Evolutionary conservation across 495 filamentous ascomycete genomes (phyloP), one percentile per base, ranked within the genome.

Genomic region (Penicillium chermesinum): DNA sequence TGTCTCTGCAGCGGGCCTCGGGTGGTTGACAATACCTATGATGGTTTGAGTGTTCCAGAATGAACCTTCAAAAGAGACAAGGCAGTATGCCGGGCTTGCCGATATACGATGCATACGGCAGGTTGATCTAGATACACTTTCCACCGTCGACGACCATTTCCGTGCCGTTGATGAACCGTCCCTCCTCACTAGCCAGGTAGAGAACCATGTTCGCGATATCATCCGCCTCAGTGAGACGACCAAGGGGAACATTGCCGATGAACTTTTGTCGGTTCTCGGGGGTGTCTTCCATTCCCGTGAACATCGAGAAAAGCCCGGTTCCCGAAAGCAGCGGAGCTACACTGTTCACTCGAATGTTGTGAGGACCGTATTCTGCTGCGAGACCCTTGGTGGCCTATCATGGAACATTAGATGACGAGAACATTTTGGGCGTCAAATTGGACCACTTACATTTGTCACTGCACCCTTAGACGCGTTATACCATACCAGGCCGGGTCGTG

Each of bases 381-480:
- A 87, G 76, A 37, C 82, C 76, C 71, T 85, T 80, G 8, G 76
- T 82, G 34, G 77, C 76, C 75, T 79, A 46, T 10, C 10, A 15
- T 12, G 38, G 38, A 35, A 14, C 3, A 17, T 35, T 4, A 41
- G n/a, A 5, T 32, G 13, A 2, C 36, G 19, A 19, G 16, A 19
- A 14, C 6, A 18, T 13, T 18, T n/a, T n/a, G n/a, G 14, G 14
- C 18, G 17, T 32, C n/a, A 33, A 7, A 2, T 12, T 12, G 12
- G 2, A 27, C 15, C 20, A 54, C 68, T 15, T 58, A 81, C 83
- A 58, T 83, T 85, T 30, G 75, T 74, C 3, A 85, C 79, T 18
- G 83, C 82, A 2, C 77, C 81, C 60, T 87, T 87, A 27, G 76
- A 79, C 2, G 80, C 78, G 56, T 85, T 87, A 55, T 87, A 87